phyloP scores from a whole-genome alignment of 1,284 basidiomycete genomes.

The Melampsora larici-populina region DNA sequence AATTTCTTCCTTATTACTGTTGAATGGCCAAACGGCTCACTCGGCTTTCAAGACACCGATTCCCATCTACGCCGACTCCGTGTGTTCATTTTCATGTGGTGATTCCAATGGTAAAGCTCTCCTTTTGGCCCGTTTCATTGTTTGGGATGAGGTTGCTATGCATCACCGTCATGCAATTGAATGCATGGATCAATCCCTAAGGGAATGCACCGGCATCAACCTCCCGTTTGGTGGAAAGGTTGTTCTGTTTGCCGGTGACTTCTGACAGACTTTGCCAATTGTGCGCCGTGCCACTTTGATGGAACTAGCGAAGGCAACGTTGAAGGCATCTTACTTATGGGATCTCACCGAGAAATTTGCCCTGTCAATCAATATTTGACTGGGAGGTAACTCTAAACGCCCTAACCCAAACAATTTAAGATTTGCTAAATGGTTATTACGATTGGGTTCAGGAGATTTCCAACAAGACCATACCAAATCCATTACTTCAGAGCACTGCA shows the following conservation, averaged over 20 bases:
- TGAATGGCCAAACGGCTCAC: background rate
- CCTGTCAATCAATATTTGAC: too few species aligned
- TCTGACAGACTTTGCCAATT: too few species aligned
- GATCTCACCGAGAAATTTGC: background rate
- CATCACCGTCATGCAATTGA: background rate
- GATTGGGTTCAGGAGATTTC: background rate
- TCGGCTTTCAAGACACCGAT: background rate
- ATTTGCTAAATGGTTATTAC: background rate
- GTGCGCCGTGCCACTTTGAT: too few species aligned
- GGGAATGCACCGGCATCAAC: background rate
- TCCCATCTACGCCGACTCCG: background rate
- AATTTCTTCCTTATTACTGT: background rate
- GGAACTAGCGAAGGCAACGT: too few species aligned
- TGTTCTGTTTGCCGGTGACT: too few species aligned
- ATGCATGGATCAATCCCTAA: background rate
- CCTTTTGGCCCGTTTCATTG: background rate
- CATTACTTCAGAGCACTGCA: too few species aligned
- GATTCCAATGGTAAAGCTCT: too few species aligned
- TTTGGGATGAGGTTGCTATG: background rate
- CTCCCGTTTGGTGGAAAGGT: too few species aligned
- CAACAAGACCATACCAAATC: background rate
- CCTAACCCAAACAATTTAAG: too few species aligned
- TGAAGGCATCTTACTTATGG: too few species aligned
- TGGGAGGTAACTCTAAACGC: too few species aligned
- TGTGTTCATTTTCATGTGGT: background rate